These are phyloP conservation scores for Helichrysum umbraculigerum DNA, from an alignment of 129 eudicot species.

Conservation along the genomic window DNA sequence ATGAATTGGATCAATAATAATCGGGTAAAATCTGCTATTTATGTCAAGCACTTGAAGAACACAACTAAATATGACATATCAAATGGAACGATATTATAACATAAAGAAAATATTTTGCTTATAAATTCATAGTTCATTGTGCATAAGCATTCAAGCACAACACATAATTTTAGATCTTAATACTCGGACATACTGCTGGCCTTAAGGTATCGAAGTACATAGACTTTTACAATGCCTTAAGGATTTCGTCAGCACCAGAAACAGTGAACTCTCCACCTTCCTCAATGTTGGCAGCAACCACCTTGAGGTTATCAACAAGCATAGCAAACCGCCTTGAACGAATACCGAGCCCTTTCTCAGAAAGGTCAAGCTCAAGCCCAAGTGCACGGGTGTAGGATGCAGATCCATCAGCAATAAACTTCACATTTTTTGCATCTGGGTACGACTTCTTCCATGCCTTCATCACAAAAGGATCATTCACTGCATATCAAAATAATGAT, in stretches of 20 bases:
- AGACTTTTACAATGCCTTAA: constrained; percentile 49
- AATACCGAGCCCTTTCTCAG: constrained; percentile 73
- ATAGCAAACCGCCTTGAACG: constrained; percentile 77
- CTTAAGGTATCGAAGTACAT: not conserved
- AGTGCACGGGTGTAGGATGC: constrained; percentile 73
- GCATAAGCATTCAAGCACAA: not conserved
- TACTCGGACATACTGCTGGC: not conserved
- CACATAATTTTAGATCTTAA: not conserved
- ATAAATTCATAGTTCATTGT: not conserved
- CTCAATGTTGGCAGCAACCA: constrained; percentile 68
- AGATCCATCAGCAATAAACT: constrained; percentile 85
- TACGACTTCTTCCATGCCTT: constrained; percentile 90
- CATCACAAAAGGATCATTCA: constrained; percentile 88
- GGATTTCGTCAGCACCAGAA: constrained; percentile 77
- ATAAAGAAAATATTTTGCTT: too few relatives aligned
- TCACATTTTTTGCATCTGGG: constrained; percentile 71
- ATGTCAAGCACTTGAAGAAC: too few relatives aligned
- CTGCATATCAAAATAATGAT: constrained; percentile 16
- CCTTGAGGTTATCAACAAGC: constrained; percentile 76
- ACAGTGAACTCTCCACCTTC: constrained; percentile 86
- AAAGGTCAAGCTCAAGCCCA: constrained; percentile 81
- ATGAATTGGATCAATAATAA: too few relatives aligned
- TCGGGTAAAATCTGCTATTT: too few relatives aligned
- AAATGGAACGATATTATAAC: not conserved
- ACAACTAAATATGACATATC: not conserved